Conservation (phyloP, 1,284 basidiomycete species). For the Leccinum solheimii region DNA sequence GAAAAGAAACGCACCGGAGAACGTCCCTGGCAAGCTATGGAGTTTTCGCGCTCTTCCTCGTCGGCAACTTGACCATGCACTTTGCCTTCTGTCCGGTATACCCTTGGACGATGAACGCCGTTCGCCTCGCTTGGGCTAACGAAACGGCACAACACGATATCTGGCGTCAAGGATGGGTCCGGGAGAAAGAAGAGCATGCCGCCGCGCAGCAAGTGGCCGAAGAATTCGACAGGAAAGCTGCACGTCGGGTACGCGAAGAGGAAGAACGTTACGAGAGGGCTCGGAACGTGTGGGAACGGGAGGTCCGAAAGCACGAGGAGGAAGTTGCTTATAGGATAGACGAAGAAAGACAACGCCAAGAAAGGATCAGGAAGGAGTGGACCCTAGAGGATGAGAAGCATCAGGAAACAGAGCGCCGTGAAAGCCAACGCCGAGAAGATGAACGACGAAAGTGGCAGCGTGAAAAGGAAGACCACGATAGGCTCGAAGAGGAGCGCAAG, state of each 20-base stretch:
- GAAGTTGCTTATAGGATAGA: not conserved
- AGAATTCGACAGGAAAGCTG: constrained; percentile 4
- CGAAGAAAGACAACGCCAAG: constrained; percentile 12
- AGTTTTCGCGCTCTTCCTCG: not conserved
- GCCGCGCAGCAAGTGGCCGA: not conserved
- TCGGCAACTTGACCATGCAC: not conserved
- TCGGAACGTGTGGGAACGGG: not conserved
- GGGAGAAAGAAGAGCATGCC: constrained; percentile 10
- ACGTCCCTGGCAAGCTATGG: not conserved
- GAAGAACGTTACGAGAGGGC: constrained; percentile 4
- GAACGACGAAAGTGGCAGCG: not conserved
- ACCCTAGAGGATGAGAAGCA: constrained; percentile 2
- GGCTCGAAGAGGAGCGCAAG: constrained; percentile 11
- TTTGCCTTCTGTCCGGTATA: not conserved
- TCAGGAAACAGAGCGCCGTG: constrained; percentile 9
- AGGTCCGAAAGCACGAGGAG: constrained; percentile 2
- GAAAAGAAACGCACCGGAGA: not conserved
- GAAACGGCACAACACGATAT: not conserved
- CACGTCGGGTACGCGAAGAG: constrained; percentile 7
- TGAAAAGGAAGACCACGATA: constrained; percentile 10
- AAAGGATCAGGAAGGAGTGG: constrained; percentile 11
- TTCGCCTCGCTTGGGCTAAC: not conserved
- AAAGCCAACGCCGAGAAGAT: constrained; percentile 6
- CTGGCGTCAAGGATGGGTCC: not conserved
- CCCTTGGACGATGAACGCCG: not conserved